Evolutionary conservation across 2,329 filamentous ascomycete species (phyloP).

Genomic region (Ceratocystis cubensis): DNA sequence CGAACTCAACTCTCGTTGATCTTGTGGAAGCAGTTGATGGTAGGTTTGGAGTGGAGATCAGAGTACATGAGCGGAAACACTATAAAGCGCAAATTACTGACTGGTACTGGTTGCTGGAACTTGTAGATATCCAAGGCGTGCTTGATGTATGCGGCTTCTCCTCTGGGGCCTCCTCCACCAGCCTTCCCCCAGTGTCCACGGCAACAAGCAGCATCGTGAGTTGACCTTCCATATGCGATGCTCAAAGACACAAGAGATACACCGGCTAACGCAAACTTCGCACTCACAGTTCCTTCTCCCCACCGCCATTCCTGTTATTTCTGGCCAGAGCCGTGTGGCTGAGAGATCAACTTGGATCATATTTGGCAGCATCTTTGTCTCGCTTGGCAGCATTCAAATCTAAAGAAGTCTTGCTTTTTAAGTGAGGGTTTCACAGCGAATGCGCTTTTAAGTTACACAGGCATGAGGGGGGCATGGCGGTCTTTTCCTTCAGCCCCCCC

Average conservation of each 20-base stretch:
- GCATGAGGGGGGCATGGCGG: too few relatives aligned
- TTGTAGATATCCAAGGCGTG: constrained; percentile 15
- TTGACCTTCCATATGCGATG: neutral
- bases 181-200: neutral
- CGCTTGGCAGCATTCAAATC: neutral
- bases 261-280: neutral
- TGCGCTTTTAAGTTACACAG: too few relatives aligned
- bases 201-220: constrained; percentile 9
- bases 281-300: neutral
- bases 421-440: neutral
- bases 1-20: constrained; percentile 4
- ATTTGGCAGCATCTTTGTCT: neutral
- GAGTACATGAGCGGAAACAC: neutral
- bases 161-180: neutral
- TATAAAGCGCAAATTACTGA: too few relatives aligned
- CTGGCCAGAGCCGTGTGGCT: neutral
- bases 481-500: too few relatives aligned
- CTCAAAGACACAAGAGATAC: neutral
- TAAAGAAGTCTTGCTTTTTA: neutral
- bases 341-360: neutral
- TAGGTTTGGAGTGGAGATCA: neutral
- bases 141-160: constrained; percentile 17
- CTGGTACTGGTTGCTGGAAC: neutral
- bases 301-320: constrained; percentile 10
- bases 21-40: constrained; percentile 4